Conservation (phyloP, 2,329 filamentous ascomycete genomes). For the Mariannaea elegans region DNA sequence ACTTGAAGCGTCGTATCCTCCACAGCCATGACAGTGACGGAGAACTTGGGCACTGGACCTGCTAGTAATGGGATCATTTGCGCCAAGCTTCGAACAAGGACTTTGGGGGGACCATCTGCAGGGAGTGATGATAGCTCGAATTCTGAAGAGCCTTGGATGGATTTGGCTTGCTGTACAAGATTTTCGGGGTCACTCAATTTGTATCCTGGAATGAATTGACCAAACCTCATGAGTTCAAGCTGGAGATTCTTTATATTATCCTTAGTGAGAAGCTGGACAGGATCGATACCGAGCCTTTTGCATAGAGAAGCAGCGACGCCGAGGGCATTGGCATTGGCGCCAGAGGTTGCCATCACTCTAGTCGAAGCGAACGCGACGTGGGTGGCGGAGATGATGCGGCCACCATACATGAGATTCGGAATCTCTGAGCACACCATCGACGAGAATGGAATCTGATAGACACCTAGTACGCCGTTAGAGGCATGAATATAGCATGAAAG, state of each 20-base stretch:
- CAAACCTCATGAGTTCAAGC: constrained; percentile 36
- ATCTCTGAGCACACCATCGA: constrained; percentile 37
- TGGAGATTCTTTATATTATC: constrained; percentile 35
- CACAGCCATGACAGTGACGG: constrained; percentile 28
- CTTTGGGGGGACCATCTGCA: constrained; percentile 34
- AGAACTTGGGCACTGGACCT: constrained; percentile 28
- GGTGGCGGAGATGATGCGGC: constrained; percentile 35
- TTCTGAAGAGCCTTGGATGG: constrained; percentile 16
- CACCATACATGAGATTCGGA: constrained; percentile 38
- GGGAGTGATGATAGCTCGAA: constrained; percentile 29
- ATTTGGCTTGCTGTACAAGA: constrained; percentile 22
- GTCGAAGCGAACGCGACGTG: constrained; percentile 38
- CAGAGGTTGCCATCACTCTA: constrained; percentile 38
- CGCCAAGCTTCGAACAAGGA: constrained; percentile 34
- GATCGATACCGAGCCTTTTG: constrained; percentile 29
- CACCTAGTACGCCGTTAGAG: background rate
- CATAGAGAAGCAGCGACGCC: constrained; percentile 34
- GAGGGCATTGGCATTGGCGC: constrained; percentile 35
- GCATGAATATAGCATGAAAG: too few species aligned
- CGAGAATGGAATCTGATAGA: constrained; percentile 39
- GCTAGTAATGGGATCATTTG: constrained; percentile 36
- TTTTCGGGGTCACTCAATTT: constrained; percentile 33
- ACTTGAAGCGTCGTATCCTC: constrained; percentile 30
- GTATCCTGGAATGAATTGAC: constrained; percentile 36
- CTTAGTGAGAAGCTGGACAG: constrained; percentile 32